Evolutionary conservation across 768 basidiomycete species (phyloP).

Genomic region (Xerocomellus intermedius): DNA sequence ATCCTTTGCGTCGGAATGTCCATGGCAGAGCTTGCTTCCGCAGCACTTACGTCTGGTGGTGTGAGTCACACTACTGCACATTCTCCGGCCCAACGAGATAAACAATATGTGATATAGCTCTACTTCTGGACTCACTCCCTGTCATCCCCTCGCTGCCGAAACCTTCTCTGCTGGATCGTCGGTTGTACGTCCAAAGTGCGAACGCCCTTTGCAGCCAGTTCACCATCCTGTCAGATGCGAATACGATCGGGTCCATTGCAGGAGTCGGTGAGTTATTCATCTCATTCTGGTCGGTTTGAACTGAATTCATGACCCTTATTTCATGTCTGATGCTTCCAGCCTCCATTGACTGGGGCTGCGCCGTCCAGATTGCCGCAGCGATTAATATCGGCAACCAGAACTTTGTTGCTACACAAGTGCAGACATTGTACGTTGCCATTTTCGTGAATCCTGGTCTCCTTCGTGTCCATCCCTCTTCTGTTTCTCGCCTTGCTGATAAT

Average conservation of each 20-base stretch:
- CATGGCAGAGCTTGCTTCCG: constrained; percentile 43
- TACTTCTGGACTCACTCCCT: constrained; percentile 70
- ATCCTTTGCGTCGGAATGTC: constrained; percentile 39
- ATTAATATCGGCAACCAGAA: constrained; percentile 48
- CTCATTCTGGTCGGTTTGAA: not conserved
- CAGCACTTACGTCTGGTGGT: constrained; percentile 43
- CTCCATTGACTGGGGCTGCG: constrained; percentile 66
- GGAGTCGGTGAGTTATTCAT: constrained; percentile 30
- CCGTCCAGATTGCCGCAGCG: constrained; percentile 64
- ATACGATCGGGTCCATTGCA: constrained; percentile 53
- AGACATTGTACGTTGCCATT: constrained; percentile 42
- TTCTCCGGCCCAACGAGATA: not conserved
- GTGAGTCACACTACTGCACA: constrained; percentile 17
- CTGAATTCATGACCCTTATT: not conserved
- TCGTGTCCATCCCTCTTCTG: not conserved
- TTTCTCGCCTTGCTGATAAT: not conserved
- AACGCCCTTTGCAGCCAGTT: not conserved
- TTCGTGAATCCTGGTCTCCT: not conserved
- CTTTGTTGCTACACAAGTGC: constrained; percentile 38
- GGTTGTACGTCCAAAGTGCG: constrained; percentile 46
- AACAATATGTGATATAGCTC: constrained; percentile 34
- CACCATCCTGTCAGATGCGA: constrained; percentile 36
- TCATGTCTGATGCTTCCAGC: constrained; percentile 31
- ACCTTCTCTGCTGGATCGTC: constrained; percentile 65
- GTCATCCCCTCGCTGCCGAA: constrained; percentile 54